These are phyloP conservation scores for Hyphodiscus hymeniophilus DNA, from an alignment of 495 filamentous ascomycete species.

Conservation along the genomic window DNA sequence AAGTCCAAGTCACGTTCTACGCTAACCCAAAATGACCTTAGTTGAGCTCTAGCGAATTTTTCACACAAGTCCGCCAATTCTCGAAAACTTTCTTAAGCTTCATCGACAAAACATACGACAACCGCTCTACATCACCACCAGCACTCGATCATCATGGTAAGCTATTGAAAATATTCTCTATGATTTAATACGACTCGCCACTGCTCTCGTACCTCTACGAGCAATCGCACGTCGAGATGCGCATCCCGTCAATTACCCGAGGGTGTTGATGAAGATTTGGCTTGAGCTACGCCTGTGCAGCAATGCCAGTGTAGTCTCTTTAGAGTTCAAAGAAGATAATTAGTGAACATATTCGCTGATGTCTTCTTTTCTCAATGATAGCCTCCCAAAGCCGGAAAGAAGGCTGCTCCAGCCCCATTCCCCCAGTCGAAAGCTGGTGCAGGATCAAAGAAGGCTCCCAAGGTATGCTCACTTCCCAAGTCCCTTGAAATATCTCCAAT, in stretches of 20 bases:
- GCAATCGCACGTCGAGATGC: conserved; percentile 35
- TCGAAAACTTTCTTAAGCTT: conserved; percentile 15
- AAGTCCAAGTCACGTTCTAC: not conserved
- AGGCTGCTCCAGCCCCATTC: conserved; percentile 92
- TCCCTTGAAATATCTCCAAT: conserved; percentile 4
- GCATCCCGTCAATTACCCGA: conserved; percentile 40
- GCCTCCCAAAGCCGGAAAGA: conserved; percentile 96
- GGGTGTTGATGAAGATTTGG: conserved; percentile 66
- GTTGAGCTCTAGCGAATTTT: not conserved
- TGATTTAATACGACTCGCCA: conserved; percentile 21
- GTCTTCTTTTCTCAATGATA: conserved; percentile 99
- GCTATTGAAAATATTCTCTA: conserved; percentile 16
- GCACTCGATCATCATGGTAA: conserved; percentile 27
- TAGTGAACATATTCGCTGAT: conserved; percentile 80
- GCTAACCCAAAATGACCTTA: not conserved
- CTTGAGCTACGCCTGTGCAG: conserved; percentile 65
- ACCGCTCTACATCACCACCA: conserved; percentile 18
- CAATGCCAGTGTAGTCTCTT: conserved; percentile 62
- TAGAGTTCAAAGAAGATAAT: conserved; percentile 89
- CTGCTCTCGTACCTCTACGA: conserved; percentile 26
- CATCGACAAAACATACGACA: conserved; percentile 24
- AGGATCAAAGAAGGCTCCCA: conserved; percentile 79
- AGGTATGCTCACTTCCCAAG: conserved; percentile 54
- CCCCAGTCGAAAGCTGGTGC: conserved; percentile 82
- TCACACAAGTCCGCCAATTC: conserved; percentile 5